These are phyloP conservation scores for Hanseniaspora sp. DNA, from an alignment of 1,139 yeast genomes.

Conservation along the genomic window DNA sequence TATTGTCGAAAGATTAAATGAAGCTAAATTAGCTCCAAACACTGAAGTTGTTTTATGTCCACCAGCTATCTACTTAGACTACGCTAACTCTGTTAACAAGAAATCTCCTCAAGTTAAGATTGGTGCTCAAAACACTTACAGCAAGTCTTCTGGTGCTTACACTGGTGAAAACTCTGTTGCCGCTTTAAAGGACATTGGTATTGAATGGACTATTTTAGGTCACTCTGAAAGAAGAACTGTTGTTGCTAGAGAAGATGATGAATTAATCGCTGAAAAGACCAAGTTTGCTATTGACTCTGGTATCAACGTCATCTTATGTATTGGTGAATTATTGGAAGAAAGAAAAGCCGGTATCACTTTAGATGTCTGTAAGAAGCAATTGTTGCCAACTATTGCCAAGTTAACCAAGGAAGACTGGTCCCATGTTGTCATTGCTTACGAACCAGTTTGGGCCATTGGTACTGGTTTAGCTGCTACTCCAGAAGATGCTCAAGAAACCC, in stretches of 20 bases:
- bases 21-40: slow-evolving; percentile 58
- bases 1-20: slow-evolving; percentile 75
- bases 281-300: slow-evolving; percentile 86
- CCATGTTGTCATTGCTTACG: slow-evolving; percentile 90
- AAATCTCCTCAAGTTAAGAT: slow-evolving; percentile 59
- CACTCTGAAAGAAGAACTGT: slow-evolving; percentile 98
- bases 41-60: slow-evolving; percentile 89
- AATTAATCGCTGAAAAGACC: slow-evolving; percentile 87
- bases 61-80: slow-evolving; percentile 81
- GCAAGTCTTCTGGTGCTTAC: slow-evolving; percentile 88
- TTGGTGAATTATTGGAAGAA: slow-evolving; percentile 95
- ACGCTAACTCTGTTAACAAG: slow-evolving; percentile 58
- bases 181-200: slow-evolving; percentile 84
- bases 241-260: slow-evolving; percentile 72
- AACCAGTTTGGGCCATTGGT: slow-evolving; percentile 99
- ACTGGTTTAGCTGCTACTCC: slow-evolving; percentile 99
- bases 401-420: slow-evolving; percentile 63
- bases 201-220: slow-evolving; percentile 90
- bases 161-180: slow-evolving; percentile 93
- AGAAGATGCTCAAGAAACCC: slow-evolving; percentile 92
- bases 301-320: slow-evolving; percentile 81
- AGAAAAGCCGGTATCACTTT: slow-evolving; percentile 81
- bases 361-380: slow-evolving; percentile 78
- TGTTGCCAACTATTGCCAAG: slow-evolving; percentile 74
- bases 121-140: slow-evolving; percentile 84